Evolutionary conservation across 768 basidiomycete species (phyloP).

Genomic region (Plicaturopsis crispa): DNA sequence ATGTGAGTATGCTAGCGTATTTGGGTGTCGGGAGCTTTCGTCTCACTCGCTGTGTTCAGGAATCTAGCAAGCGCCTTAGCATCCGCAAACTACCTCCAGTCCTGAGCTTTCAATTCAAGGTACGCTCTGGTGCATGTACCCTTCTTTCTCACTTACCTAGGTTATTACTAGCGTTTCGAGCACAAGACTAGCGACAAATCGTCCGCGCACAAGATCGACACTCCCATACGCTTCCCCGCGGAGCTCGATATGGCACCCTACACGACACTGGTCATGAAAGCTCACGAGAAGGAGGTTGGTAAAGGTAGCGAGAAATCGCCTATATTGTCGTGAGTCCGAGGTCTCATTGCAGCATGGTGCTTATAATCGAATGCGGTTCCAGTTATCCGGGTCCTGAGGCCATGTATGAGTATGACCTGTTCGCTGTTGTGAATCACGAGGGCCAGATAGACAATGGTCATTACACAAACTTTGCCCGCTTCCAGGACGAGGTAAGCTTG

Average conservation of each 20-base stretch:
- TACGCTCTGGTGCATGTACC: conserved; percentile 17
- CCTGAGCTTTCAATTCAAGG: conserved; percentile 94
- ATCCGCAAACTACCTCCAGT: conserved; percentile 84
- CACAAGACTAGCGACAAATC: conserved; percentile 71
- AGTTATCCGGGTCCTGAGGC: conserved; percentile 51
- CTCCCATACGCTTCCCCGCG: conserved; percentile 74
- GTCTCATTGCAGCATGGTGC: no score
- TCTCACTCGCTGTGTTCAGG: conserved; percentile 28
- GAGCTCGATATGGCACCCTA: conserved; percentile 85
- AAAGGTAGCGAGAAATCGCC: background rate
- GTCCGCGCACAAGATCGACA: conserved; percentile 79
- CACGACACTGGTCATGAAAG: conserved; percentile 56
- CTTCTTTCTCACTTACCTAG: conserved; percentile 2
- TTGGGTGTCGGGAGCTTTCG: conserved; percentile 1
- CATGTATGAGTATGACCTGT: conserved; percentile 86
- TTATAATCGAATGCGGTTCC: no score
- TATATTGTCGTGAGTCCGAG: background rate
- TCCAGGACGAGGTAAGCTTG: conserved; percentile 69
- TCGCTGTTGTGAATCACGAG: conserved; percentile 91
- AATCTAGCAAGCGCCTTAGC: conserved; percentile 79
- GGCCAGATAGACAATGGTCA: conserved; percentile 94
- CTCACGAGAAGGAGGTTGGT: conserved; percentile 34
- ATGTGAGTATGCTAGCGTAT: conserved; percentile 32
- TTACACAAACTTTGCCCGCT: conserved; percentile 83
- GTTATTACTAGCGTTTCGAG: conserved; percentile 70